These are phyloP conservation scores for Lichenothelia convexa DNA, from an alignment of 495 filamentous ascomycete species.

Conservation along the genomic window DNA sequence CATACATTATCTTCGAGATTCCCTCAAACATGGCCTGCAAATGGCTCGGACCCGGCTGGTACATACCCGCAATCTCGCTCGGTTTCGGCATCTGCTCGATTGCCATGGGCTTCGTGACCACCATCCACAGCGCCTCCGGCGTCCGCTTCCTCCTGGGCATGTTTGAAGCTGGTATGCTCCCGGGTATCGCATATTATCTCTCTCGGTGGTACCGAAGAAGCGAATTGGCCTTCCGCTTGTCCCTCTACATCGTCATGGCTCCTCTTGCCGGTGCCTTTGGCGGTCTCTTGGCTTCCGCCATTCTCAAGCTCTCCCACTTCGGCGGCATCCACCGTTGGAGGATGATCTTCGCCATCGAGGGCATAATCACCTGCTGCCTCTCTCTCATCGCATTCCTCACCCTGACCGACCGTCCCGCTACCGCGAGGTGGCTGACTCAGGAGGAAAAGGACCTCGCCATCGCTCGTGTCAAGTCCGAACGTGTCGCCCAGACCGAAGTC, in stretches of 20 bases:
- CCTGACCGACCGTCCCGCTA: constrained; percentile 13
- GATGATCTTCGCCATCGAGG: constrained; percentile 20
- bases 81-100: constrained; percentile 31
- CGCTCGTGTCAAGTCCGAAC: constrained; percentile 37
- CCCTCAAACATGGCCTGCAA: constrained; percentile 28
- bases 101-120: constrained; percentile 30
- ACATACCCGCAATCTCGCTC: constrained; percentile 28
- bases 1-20: constrained; percentile 21
- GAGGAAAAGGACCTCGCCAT: constrained; percentile 19
- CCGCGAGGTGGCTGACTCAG: constrained; percentile 13
- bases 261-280: constrained; percentile 9
- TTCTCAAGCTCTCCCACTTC: constrained; percentile 21
- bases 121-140: constrained; percentile 23
- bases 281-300: constrained; percentile 9
- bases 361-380: constrained; percentile 15
- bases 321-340: constrained; percentile 21
- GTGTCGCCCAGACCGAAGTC: constrained; percentile 43
- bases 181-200: constrained; percentile 56
- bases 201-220: constrained; percentile 51
- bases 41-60: constrained; percentile 32
- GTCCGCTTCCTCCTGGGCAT: constrained; percentile 38
- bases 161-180: constrained; percentile 50
- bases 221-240: constrained; percentile 44
- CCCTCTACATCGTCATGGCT: constrained; percentile 6
- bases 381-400: constrained; percentile 13